A percentile compares a stretch with the other conserved stretches of the same genome.
Evolutionary conservation across 257 asterid species (phyloP).

Genomic region (Gentiana dahurica): DNA sequence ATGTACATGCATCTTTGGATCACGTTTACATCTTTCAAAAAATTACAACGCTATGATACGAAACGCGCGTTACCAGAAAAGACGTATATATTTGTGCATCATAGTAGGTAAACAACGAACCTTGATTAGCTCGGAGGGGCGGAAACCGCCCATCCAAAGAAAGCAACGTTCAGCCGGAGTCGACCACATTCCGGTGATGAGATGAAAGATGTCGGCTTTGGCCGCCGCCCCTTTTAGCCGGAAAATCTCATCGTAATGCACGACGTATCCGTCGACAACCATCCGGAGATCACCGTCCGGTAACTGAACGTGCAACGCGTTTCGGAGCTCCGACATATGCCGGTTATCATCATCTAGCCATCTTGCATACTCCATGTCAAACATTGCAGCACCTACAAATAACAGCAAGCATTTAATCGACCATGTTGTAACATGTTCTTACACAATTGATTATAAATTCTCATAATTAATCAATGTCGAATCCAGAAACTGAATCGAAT

Average conservation of each 20-base stretch:
- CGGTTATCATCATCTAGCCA: slow-evolving; percentile 88
- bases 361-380: slow-evolving; percentile 89
- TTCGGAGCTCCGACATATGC: slow-evolving; percentile 73
- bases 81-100: no score
- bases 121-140: slow-evolving; percentile 90
- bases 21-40: no score
- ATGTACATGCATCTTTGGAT: no score
- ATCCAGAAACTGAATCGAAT: no score
- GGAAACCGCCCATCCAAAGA: slow-evolving; percentile 92
- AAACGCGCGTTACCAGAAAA: no score
- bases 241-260: slow-evolving; percentile 72
- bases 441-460: no score
- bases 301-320: slow-evolving; percentile 68
- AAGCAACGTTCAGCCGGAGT: slow-evolving; percentile 85
- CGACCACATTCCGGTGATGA: slow-evolving; percentile 84
- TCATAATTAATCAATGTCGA: no score
- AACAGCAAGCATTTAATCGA: neutral
- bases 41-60: no score
- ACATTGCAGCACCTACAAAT: slow-evolving; percentile 63
- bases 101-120: slow-evolving; percentile 13
- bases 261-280: slow-evolving; percentile 56
- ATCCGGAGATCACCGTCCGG: slow-evolving; percentile 63
- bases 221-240: slow-evolving; percentile 69
- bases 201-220: slow-evolving; percentile 80
- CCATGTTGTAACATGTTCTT: no score